Base-by-base conservation (phyloP, 768 basidiomycete genomes). In the Leucogyrophana mollusca region DNA sequence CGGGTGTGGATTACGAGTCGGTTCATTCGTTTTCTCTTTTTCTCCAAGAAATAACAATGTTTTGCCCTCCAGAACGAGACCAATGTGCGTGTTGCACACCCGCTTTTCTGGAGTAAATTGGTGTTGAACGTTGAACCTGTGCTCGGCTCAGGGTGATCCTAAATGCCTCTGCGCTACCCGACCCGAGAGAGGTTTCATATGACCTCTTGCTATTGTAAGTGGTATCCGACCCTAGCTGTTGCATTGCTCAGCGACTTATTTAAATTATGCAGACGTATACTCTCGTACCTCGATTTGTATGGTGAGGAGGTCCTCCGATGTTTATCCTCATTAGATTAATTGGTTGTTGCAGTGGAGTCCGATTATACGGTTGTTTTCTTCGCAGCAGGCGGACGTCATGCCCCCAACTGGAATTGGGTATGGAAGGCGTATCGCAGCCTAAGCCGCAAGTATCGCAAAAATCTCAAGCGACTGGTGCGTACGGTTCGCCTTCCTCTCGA, bases 281-380 rank as follows among this genome's bases (percentile, higher is more conserved):
- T 93, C 18, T 78, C 80, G 1, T 90, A 91, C 61, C 76, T 93
- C 13, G 79, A 91, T 61, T 74, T 91, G 11, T 91, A 90, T 63
- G 87, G 88, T 89, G 55, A 35, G 76, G 51, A 35, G n/a, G n/a
- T 27, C 17, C 9, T 18, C 2, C n/a, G 11, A 23, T 33, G 17
- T 30, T n/a, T n/a, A 3, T 17, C 23, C 23, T 17, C 3, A 25
- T 27, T 27, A 25, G 16, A 45, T 11, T 18, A 16, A 17, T 45
- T 53, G 32, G 55, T 47, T 9, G 39, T n/a, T 35, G 16, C 52
- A 92, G 91, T 92, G 50, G 90, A 93, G 61, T 84, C 87, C 22
- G 91, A 94, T 67, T 94, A 94, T 56, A 86, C 87, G 3, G 83
- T 93, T 17, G 79, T 92, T 4, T 91, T 92, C 66, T 87, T 94